Percentiles rank a stretch among this genome's conserved stretches.
phyloP scores from a whole-genome alignment of 1,284 basidiomycete species.

The Sporisorium reilianum region DNA sequence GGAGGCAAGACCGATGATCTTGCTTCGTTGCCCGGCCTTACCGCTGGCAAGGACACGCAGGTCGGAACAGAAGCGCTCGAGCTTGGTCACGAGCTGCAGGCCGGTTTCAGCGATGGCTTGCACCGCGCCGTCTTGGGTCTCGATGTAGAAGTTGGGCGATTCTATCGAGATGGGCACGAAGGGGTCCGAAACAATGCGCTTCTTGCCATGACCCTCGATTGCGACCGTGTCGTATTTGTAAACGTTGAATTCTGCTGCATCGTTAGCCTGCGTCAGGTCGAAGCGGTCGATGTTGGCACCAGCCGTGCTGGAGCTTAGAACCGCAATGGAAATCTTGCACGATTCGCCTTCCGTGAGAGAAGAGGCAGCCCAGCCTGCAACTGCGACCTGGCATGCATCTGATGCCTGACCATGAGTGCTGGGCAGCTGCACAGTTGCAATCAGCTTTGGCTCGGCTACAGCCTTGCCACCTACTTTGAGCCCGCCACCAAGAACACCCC shows the following conservation, averaged over 20 bases:
- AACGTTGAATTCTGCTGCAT: constrained; percentile 6
- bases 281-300: constrained; percentile 15
- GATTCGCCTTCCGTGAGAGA: constrained; percentile 9
- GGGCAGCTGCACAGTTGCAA: constrained; percentile 22
- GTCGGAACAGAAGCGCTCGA: constrained; percentile 45
- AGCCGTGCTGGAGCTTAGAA: constrained; percentile 21
- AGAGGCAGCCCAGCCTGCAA: constrained; percentile 34
- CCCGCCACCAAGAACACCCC: constrained; percentile 45
- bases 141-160: constrained; percentile 36
- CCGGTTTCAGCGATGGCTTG: background rate
- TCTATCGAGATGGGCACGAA: constrained; percentile 23
- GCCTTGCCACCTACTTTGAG: constrained; percentile 42
- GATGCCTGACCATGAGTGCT: background rate
- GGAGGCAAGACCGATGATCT: constrained; percentile 76
- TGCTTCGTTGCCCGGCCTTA: constrained; percentile 10
- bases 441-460: constrained; percentile 31
- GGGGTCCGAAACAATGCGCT: constrained; percentile 30
- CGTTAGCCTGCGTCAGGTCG: constrained; percentile 16
- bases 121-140: constrained; percentile 38
- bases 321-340: constrained; percentile 39
- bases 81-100: constrained; percentile 23
- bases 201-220: constrained; percentile 18
- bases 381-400: constrained; percentile 37
- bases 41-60: constrained; percentile 29
- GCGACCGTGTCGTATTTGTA: background rate